A percentile compares a stretch with the other conserved stretches of the same genome.
Evolutionary conservation across 768 basidiomycete genomes (phyloP).

Genomic region (Boletus sensibilis): DNA sequence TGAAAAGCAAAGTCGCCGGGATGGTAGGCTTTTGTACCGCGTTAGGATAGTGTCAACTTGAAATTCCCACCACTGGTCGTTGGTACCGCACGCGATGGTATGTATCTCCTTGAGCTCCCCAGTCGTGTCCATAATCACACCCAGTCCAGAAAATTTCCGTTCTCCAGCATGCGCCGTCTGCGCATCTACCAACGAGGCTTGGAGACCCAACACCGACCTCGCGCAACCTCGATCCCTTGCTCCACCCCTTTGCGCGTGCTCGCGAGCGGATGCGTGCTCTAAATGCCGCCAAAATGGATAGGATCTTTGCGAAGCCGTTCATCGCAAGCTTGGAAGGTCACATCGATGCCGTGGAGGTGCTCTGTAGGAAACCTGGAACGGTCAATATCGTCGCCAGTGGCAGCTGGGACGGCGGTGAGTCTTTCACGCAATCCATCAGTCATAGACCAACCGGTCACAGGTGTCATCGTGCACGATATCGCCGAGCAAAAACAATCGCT

Average conservation of each 20-base stretch:
- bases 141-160: slow-evolving; percentile 74
- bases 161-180: slow-evolving; percentile 76
- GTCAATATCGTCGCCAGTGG: slow-evolving; percentile 84
- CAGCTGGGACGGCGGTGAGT: slow-evolving; percentile 92
- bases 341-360: slow-evolving; percentile 87
- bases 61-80: slow-evolving; percentile 8
- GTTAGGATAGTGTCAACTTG: background rate
- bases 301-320: slow-evolving; percentile 98
- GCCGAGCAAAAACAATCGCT: slow-evolving; percentile 52
- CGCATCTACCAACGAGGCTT: slow-evolving; percentile 68
- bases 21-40: background rate
- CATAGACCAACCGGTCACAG: slow-evolving; percentile 37
- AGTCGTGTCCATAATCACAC: slow-evolving; percentile 2
- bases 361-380: slow-evolving; percentile 70
- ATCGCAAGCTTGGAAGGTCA: slow-evolving; percentile 89
- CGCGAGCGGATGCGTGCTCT: slow-evolving; percentile 92
- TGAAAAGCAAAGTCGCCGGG: background rate
- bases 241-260: slow-evolving; percentile 92
- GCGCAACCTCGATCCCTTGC: slow-evolving; percentile 90
- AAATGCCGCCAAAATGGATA: slow-evolving; percentile 94
- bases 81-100: slow-evolving; percentile 17
- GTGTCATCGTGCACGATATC: slow-evolving; percentile 83
- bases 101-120: background rate
- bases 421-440: background rate
- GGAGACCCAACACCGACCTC: slow-evolving; percentile 87